These are phyloP conservation scores for Rossbeevera mucosa DNA, from an alignment of 768 basidiomycete genomes.

Conservation along the genomic window DNA sequence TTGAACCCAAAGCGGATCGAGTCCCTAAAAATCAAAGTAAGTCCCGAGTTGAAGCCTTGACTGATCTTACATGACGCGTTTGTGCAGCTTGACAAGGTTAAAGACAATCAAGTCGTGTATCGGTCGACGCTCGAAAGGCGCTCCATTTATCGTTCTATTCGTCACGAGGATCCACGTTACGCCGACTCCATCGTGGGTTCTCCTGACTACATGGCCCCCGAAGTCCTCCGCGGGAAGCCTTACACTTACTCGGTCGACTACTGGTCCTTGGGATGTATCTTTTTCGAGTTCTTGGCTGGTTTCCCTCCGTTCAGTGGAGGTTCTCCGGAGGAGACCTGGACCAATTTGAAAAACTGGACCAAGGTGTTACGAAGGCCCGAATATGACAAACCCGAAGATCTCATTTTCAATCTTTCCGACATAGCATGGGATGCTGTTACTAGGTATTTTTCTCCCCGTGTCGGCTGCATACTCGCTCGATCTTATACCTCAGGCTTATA, in stretches of 20 bases:
- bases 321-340: constrained; percentile 97
- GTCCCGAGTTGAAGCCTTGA: constrained; percentile 2
- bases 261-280: constrained; percentile 97
- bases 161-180: constrained; percentile 86
- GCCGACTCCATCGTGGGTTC: constrained; percentile 98
- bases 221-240: constrained; percentile 89
- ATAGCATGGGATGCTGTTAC: constrained; percentile 93
- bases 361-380: constrained; percentile 88
- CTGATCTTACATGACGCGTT: constrained; percentile 4
- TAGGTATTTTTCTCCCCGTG: constrained; percentile 44
- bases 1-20: constrained; percentile 93
- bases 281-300: constrained; percentile 95
- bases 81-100: constrained; percentile 86
- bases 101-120: constrained; percentile 85
- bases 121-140: constrained; percentile 92
- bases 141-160: constrained; percentile 89
- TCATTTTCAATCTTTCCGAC: constrained; percentile 94
- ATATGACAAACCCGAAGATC: constrained; percentile 93
- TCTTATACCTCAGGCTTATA: constrained; percentile 56
- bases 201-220: constrained; percentile 97
- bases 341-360: constrained; percentile 97
- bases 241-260: constrained; percentile 97
- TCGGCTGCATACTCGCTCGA: background rate
- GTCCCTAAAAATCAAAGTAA: constrained; percentile 86
- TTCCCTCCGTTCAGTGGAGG: constrained; percentile 98